phyloP scores from a whole-genome alignment of 306 rosid genomes.

The Comarum palustre region DNA sequence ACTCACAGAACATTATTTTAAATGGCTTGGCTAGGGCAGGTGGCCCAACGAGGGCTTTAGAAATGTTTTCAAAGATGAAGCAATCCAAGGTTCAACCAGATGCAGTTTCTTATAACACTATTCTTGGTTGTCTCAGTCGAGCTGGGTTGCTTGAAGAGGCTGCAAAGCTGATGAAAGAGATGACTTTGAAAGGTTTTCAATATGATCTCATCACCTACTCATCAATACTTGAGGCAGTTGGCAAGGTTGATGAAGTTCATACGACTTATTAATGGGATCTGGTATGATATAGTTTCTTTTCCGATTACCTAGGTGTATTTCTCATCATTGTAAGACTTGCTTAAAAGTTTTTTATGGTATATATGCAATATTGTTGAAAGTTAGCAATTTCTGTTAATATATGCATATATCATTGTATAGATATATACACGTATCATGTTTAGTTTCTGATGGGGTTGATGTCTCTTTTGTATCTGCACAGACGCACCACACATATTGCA shows the following conservation, averaged over 20 bases:
- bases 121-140: slow-evolving; percentile 81
- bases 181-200: slow-evolving; percentile 65
- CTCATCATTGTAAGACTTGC: not conserved
- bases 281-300: slow-evolving; percentile 18
- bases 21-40: slow-evolving; percentile 76
- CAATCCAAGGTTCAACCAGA: slow-evolving; percentile 61
- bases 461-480: not conserved
- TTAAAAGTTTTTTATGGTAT: not conserved
- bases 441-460: not conserved
- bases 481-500: not conserved
- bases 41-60: slow-evolving; percentile 68
- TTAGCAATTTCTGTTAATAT: not conserved
- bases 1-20: slow-evolving; percentile 75
- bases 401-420: not conserved
- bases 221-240: slow-evolving; percentile 93
- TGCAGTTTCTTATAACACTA: slow-evolving; percentile 75
- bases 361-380: not conserved
- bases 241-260: slow-evolving; percentile 67
- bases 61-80: slow-evolving; percentile 71
- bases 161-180: slow-evolving; percentile 85
- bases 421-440: not conserved
- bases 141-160: slow-evolving; percentile 93
- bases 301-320: not conserved
- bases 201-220: slow-evolving; percentile 81
- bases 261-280: slow-evolving; percentile 7